Evolutionary conservation across 768 basidiomycete genomes (phyloP).

Genomic region (Leccinum variicolor): DNA sequence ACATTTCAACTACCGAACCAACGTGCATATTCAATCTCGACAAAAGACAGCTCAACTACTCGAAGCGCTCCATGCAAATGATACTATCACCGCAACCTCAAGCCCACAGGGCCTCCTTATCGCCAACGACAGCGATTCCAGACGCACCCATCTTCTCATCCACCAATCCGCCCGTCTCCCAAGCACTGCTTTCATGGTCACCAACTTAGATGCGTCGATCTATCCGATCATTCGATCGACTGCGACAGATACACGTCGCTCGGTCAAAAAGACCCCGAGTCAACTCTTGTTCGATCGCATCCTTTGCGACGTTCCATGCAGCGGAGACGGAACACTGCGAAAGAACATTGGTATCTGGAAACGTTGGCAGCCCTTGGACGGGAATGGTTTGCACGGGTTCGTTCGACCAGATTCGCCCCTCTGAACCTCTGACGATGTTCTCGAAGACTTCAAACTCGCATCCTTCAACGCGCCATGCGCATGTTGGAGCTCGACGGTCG

Average conservation of each 20-base stretch:
- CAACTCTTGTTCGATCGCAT: constrained; percentile 88
- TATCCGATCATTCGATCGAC: constrained; percentile 59
- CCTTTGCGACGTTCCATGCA: constrained; percentile 95
- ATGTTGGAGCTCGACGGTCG: constrained; percentile 78
- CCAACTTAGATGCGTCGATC: constrained; percentile 91
- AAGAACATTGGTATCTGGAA: constrained; percentile 98
- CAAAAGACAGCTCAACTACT: constrained; percentile 88
- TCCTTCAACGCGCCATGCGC: constrained; percentile 89
- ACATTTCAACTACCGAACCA: background rate
- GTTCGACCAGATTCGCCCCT: constrained; percentile 19
- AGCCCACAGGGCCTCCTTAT: constrained; percentile 84
- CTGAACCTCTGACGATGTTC: constrained; percentile 5
- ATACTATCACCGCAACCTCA: constrained; percentile 57
- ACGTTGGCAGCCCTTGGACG: constrained; percentile 83
- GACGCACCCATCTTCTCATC: constrained; percentile 92
- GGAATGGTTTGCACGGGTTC: constrained; percentile 86
- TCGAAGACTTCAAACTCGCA: constrained; percentile 83
- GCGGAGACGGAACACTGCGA: constrained; percentile 92
- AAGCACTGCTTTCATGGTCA: constrained; percentile 89
- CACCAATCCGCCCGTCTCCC: constrained; percentile 96
- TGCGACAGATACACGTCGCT: constrained; percentile 25
- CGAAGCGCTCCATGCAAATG: constrained; percentile 87
- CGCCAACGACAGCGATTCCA: constrained; percentile 94
- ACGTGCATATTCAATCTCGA: background rate
- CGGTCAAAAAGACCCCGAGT: constrained; percentile 36